phyloP scores from a whole-genome alignment of 305 asterid genomes.

The Fraxinus greggii region DNA sequence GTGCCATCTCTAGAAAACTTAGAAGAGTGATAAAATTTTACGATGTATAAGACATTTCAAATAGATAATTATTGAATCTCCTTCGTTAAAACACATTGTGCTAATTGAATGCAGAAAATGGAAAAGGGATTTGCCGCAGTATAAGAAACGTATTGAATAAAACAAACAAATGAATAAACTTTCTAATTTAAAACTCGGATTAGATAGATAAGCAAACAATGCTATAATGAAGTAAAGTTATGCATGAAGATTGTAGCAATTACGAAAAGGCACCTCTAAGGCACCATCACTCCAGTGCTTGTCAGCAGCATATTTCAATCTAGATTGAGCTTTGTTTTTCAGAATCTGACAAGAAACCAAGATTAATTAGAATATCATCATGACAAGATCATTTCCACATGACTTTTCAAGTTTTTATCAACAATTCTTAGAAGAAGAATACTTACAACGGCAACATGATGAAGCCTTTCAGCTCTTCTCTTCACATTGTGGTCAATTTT shows the following conservation, averaged over 20 bases:
- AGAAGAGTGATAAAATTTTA: not conserved
- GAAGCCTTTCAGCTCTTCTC: slow-evolving; percentile 88
- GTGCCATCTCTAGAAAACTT: not conserved
- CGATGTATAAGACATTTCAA: not conserved
- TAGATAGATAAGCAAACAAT: not conserved
- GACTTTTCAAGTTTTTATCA: not conserved
- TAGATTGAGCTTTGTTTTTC: slow-evolving; percentile 67
- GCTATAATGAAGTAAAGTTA: not conserved
- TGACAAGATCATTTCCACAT: not conserved
- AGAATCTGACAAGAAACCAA: slow-evolving; percentile 51
- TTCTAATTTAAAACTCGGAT: not conserved
- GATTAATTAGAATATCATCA: not conserved
- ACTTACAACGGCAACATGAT: slow-evolving; percentile 70
- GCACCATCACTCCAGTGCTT: slow-evolving; percentile 97
- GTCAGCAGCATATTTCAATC: slow-evolving; percentile 80
- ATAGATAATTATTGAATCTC: not conserved
- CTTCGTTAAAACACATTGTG: not conserved
- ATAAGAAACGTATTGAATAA: not conserved
- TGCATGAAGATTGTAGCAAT: not conserved
- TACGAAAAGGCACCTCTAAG: slow-evolving; percentile 57
- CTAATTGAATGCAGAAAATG: not conserved
- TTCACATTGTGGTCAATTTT: slow-evolving; percentile 72
- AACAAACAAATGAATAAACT: not conserved
- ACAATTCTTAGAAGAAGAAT: slow-evolving; percentile 21
- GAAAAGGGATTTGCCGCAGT: not conserved